Evolutionary conservation across 495 filamentous ascomycete species (phyloP), one percentile per base, ranked within the genome.

Genomic region (Stereocaulon alpinum): DNA sequence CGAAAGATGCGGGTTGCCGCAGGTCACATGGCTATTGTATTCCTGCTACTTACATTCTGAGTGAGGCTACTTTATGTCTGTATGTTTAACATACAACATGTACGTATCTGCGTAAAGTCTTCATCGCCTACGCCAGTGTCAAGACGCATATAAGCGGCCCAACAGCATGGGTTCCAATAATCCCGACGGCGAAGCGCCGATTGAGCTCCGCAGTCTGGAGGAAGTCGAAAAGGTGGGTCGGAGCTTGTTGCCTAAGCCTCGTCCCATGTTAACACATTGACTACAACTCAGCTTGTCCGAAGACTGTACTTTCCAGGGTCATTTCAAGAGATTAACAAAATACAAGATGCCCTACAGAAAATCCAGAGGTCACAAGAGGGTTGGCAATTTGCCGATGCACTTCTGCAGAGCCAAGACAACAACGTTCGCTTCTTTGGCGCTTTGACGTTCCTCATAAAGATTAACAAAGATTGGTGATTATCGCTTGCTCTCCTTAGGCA

Each of bases 351-450:
- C n/a, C 75, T 98, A 6, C 86, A 89, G 56, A 71, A 74, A 40
- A 74, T 95, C 4, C 91, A 96, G 66, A 81, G 82, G 63, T 86
- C 87, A 6, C 75, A 83, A 0, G 75, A 88, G 66, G 93, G 90
- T 54, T 97, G 91, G 92, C 78, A 86, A 57, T 76, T 97, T 17
- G 91, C 89, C 10, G 81, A 91, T 66, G 79, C 77, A 18, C 77
- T 97, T 14, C 72, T 95, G 20, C 67, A 73, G 34, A 82, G 78
- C 61, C 73, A 78, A 3, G 81, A 84, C 64, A 78, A 85, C 32
- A 82, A 90, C 53, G 82, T 91, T 65, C 83, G 86, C 43, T 98
- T 96, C 74, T 96, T 91, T 69, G 93, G 87, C n/a, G 93, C 92
- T 34, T 77, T 95, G 61, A 96, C 91, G 0, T 89, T 95, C 65